These are phyloP conservation scores for Diaporthe citri DNA, from an alignment of 2,329 filamentous ascomycete species.

Conservation along the genomic window DNA sequence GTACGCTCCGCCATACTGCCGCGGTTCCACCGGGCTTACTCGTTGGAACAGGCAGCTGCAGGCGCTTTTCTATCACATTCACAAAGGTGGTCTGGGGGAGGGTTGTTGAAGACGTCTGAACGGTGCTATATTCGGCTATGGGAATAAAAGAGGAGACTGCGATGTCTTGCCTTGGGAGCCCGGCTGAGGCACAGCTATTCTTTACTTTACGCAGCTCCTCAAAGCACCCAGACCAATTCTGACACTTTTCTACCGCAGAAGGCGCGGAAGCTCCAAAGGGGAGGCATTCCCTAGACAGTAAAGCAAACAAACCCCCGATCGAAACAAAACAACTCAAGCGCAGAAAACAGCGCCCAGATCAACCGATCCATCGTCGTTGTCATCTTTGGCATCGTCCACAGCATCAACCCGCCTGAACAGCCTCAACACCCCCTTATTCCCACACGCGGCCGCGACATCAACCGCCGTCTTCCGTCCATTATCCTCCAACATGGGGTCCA, in stretches of 20 bases:
- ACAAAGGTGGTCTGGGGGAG: too few species aligned
- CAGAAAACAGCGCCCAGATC: background rate
- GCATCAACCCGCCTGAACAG: background rate
- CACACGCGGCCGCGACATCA: background rate
- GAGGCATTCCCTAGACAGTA: background rate
- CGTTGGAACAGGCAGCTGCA: too few species aligned
- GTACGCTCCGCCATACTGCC: too few species aligned
- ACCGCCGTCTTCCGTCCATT: background rate
- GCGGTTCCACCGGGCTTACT: too few species aligned
- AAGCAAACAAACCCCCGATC: background rate
- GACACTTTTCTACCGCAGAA: background rate
- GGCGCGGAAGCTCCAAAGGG: background rate
- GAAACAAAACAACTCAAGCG: background rate
- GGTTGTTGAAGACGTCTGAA: too few species aligned
- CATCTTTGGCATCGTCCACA: background rate
- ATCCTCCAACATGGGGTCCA: background rate
- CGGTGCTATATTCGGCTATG: too few species aligned
- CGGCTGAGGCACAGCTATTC: background rate
- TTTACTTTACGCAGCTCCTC: background rate
- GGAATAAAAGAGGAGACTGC: background rate
- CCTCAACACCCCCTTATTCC: conserved; percentile 1
- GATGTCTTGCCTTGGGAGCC: background rate
- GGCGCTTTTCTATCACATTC: too few species aligned
- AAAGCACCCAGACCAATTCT: background rate
- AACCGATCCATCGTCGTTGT: background rate